Conservation (phyloP, 306 rosid species). For the Dalbergia cochinchinensis region DNA sequence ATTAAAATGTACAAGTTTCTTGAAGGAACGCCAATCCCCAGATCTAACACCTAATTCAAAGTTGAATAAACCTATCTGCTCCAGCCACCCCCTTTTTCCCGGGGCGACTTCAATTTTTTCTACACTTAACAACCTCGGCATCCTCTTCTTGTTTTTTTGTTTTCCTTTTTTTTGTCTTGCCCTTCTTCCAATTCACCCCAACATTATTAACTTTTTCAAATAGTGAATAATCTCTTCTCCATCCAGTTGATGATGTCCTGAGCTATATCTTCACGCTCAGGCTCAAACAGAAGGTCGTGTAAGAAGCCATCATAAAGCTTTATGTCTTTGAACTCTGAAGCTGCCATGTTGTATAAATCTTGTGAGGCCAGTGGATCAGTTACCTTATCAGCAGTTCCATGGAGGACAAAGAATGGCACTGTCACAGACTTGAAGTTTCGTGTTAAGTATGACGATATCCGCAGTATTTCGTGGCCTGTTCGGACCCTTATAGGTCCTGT, state of each 20-base stretch:
- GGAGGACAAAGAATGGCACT: conserved; percentile 95
- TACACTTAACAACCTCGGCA: conserved; percentile 29
- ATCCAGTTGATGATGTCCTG: conserved; percentile 91
- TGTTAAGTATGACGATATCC: conserved; percentile 75
- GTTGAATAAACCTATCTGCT: conserved; percentile 47
- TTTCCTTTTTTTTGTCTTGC: background rate
- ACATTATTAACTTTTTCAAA: conserved; percentile 41
- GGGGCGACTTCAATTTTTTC: conserved; percentile 43
- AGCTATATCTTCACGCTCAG: conserved; percentile 86
- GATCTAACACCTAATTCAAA: conserved; percentile 20
- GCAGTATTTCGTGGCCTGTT: conserved; percentile 93
- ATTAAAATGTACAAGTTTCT: conserved; percentile 35
- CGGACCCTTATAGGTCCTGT: conserved; percentile 97
- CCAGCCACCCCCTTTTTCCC: conserved; percentile 39
- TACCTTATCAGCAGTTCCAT: conserved; percentile 96
- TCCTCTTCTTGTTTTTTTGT: background rate
- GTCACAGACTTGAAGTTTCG: conserved; percentile 78
- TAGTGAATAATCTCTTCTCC: conserved; percentile 62
- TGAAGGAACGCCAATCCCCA: conserved; percentile 22
- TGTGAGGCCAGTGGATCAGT: conserved; percentile 94
- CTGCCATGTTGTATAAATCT: conserved; percentile 82
- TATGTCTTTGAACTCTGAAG: conserved; percentile 82
- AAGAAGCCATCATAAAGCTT: conserved; percentile 94
- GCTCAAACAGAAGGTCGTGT: conserved; percentile 95
- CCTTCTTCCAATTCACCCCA: background rate